Evolutionary conservation across 2,329 filamentous ascomycete species (phyloP).

Genomic region (Ophiocordyceps sinensis): DNA sequence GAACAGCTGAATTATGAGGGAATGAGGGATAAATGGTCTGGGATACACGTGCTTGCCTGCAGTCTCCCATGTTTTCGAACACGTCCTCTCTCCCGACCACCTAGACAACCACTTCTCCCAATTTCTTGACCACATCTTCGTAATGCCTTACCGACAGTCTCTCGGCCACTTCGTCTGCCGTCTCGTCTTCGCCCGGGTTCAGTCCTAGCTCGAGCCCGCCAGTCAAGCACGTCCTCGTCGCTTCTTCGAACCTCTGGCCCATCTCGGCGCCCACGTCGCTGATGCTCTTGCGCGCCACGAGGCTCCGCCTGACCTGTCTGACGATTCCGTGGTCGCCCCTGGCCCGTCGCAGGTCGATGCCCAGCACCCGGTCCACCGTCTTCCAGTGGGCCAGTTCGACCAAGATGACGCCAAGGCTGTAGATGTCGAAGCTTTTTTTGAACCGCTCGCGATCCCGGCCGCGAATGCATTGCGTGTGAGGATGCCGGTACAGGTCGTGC

Average conservation of each 20-base stretch:
- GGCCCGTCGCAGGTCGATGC: slow-evolving; percentile 19
- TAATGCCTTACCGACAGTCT: slow-evolving; percentile 25
- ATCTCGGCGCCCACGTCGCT: slow-evolving; percentile 21
- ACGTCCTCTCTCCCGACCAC: too few relatives aligned
- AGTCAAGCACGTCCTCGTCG: slow-evolving; percentile 20
- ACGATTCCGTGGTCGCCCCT: slow-evolving; percentile 22
- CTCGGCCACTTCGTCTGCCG: slow-evolving; percentile 22
- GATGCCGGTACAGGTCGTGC: slow-evolving; percentile 37
- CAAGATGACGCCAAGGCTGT: slow-evolving; percentile 35
- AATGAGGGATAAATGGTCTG: too few relatives aligned
- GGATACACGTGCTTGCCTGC: too few relatives aligned
- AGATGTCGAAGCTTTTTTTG: slow-evolving; percentile 36
- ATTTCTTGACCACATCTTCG: slow-evolving; percentile 28
- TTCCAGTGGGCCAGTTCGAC: slow-evolving; percentile 40
- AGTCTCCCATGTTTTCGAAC: too few relatives aligned
- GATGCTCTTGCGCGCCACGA: slow-evolving; percentile 16
- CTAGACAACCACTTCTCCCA: slow-evolving; percentile 22
- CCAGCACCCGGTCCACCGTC: slow-evolving; percentile 27
- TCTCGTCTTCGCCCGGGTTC: slow-evolving; percentile 23
- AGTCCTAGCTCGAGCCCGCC: slow-evolving; percentile 23
- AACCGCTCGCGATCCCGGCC: slow-evolving; percentile 19
- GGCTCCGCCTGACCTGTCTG: slow-evolving; percentile 17
- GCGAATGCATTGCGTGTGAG: slow-evolving; percentile 21
- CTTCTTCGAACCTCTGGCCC: slow-evolving; percentile 24
- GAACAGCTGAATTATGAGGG: too few relatives aligned